Conservation (phyloP, 768 basidiomycete species). For the Pleurotus platypus region DNA sequence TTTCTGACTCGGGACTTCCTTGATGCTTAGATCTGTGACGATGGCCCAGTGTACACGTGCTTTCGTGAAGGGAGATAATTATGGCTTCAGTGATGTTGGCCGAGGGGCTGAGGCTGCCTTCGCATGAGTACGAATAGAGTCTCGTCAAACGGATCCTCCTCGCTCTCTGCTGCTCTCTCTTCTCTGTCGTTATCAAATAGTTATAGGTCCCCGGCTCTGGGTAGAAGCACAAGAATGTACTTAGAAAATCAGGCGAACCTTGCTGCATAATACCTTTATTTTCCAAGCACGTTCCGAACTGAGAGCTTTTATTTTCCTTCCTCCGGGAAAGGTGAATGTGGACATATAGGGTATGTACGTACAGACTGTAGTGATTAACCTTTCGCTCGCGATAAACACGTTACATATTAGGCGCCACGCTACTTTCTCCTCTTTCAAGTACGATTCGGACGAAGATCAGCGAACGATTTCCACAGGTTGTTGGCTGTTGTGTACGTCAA, state of each 20-base stretch:
- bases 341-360: neutral
- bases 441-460: no score
- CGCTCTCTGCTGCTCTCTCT: no score
- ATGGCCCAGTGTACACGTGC: slow-evolving; percentile 93
- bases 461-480: no score
- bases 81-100: slow-evolving; percentile 48
- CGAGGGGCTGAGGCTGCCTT: slow-evolving; percentile 44
- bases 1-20: neutral
- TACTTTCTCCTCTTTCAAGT: no score
- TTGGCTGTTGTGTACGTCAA: no score
- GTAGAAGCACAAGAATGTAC: neutral
- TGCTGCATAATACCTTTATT: neutral
- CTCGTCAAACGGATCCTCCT: neutral
- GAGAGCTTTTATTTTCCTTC: neutral
- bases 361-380: neutral
- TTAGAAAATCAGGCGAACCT: neutral
- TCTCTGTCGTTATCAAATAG: no score
- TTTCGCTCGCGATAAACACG: neutral
- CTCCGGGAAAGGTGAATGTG: neutral
- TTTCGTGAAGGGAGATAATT: slow-evolving; percentile 74
- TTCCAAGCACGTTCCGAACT: neutral
- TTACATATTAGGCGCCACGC: neutral
- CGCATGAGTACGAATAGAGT: slow-evolving; percentile 19
- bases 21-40: slow-evolving; percentile 68
- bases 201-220: no score